Conservation (phyloP, 2,329 filamentous ascomycete genomes). For the Alternaria gaisen region DNA sequence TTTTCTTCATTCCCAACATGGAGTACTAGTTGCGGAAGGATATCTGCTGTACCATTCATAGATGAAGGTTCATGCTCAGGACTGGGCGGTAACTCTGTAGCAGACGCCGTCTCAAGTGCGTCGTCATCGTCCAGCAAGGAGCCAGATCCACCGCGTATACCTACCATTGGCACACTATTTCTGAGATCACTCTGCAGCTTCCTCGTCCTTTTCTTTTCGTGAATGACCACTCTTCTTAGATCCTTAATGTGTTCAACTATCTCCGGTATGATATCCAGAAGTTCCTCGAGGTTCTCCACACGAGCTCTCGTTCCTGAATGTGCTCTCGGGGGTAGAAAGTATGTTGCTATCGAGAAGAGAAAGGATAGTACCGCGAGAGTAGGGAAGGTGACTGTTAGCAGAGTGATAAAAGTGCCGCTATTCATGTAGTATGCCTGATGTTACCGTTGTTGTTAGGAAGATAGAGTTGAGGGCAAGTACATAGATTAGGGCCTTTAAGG, state of each 20-base stretch:
- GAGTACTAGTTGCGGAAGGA: background rate
- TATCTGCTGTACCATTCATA: background rate
- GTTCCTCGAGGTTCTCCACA: background rate
- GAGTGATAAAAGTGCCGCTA: background rate
- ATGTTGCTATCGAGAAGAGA: background rate
- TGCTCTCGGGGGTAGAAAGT: background rate
- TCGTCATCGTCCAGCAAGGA: background rate
- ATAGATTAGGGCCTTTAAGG: no score
- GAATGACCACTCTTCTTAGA: background rate
- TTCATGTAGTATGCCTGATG: background rate
- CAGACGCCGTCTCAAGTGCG: background rate
- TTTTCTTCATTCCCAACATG: background rate
- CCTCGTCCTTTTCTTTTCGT: background rate
- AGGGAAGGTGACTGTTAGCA: background rate
- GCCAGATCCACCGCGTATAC: background rate
- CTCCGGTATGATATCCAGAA: background rate
- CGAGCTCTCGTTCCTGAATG: background rate
- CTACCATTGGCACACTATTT: background rate
- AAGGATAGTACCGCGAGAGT: background rate
- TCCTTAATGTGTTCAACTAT: background rate
- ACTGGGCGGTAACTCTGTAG: background rate
- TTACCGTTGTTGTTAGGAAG: no score
- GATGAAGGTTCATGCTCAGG: background rate
- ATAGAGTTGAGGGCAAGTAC: no score
- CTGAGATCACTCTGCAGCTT: background rate